Evolutionary conservation across 768 basidiomycete species (phyloP), one percentile per base, ranked within the genome.

Genomic region (Leccinum longicurvipes): DNA sequence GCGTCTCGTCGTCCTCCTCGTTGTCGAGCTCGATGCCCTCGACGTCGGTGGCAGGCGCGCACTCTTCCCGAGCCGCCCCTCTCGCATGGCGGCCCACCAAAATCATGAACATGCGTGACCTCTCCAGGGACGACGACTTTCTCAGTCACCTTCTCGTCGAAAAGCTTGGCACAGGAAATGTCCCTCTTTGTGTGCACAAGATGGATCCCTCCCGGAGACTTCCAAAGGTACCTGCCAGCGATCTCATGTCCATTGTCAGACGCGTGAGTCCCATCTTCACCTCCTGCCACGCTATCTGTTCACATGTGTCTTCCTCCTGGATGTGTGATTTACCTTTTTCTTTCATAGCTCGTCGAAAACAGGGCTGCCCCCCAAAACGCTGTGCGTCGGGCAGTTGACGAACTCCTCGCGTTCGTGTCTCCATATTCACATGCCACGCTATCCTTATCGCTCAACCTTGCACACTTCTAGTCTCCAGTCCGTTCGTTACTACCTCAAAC

Each of bases 101-200:
- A 78, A 86, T 89, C 63, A 93, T 93, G 90, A 89, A 90, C 76
- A 87, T 90, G 80, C 82, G 82, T 73, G 91, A 93, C 82, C 82
- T 93, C 58, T 89, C 91, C 66, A 85, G 83, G 72, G 91, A 93
- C 74, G 91, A 93, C 71, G 91, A 93, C 74, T 93, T 92, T 71
- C 85, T 93, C 69, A 89, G 87, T 66, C 89, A 93, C 75, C 80
- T 93, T 36, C 83, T 93, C 55, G 89, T 93, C 59, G 91, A 93
- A 75, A 92, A 92, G 64, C 82, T 93, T 31, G 91, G 91, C 44
- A 90, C 90, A 3, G 87, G 87, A 29, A 73, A 65, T 34, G 86
- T 87, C 8, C 91, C 91, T n/a, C 79, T 93, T 51, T 81, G 86
- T 54, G 91, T 93, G 14, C 91, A 93, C 77, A 93, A 91, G 73